Evolutionary conservation across 2,329 filamentous ascomycete species (phyloP).

Genomic region (Aspergillus sp.): DNA sequence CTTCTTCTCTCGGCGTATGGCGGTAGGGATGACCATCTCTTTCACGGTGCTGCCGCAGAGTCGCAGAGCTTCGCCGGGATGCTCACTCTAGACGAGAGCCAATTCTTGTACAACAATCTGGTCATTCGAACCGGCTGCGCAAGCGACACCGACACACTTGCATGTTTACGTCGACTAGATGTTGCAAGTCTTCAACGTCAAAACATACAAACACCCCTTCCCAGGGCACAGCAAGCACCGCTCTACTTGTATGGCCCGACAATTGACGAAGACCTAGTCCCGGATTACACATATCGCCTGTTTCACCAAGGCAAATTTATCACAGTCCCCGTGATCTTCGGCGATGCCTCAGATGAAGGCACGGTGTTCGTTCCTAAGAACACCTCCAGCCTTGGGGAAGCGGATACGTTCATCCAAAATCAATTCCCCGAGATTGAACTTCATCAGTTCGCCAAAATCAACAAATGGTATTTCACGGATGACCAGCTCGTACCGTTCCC

Average conservation of each 20-base stretch:
- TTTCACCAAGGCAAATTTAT: constrained; percentile 51
- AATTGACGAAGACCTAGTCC: constrained; percentile 52
- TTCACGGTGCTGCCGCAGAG: constrained; percentile 53
- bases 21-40: constrained; percentile 48
- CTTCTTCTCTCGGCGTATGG: constrained; percentile 60
- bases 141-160: constrained; percentile 38
- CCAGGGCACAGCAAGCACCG: constrained; percentile 41
- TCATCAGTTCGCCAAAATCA: constrained; percentile 51
- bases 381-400: constrained; percentile 47
- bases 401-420: constrained; percentile 55
- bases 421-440: constrained; percentile 58
- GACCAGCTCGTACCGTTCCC: constrained; percentile 46
- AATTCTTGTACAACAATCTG: constrained; percentile 53
- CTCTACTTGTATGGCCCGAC: constrained; percentile 53
- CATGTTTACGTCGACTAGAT: constrained; percentile 50
- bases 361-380: constrained; percentile 57
- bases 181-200: constrained; percentile 43
- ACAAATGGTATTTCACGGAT: constrained; percentile 55
- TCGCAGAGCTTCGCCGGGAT: constrained; percentile 53
- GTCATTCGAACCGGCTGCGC: constrained; percentile 49
- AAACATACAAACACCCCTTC: constrained; percentile 47
- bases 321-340: constrained; percentile 54
- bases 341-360: constrained; percentile 64
- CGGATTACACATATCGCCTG: constrained; percentile 48
- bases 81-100: constrained; percentile 47